Percentiles rank a stretch among this genome's conserved stretches.
Conservation (phyloP, 2,329 filamentous ascomycete species). For the Fusarium concolor region DNA sequence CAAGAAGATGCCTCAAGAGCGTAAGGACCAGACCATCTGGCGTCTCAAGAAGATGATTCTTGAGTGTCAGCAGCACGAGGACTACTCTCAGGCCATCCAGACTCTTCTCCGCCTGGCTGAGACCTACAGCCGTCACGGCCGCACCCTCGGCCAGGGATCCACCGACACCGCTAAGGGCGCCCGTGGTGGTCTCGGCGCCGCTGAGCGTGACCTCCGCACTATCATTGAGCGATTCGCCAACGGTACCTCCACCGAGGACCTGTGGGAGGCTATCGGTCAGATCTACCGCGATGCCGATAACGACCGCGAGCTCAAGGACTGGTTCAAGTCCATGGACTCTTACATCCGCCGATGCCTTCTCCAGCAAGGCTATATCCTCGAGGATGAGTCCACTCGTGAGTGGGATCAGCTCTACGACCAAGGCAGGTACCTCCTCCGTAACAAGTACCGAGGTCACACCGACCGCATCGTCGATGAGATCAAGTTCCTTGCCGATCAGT, state of each 20-base stretch:
- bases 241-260: conserved; percentile 86
- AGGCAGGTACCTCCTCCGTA: conserved; percentile 85
- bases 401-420: conserved; percentile 89
- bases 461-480: conserved; percentile 88
- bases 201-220: conserved; percentile 81
- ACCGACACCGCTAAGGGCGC: conserved; percentile 78
- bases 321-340: conserved; percentile 83
- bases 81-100: conserved; percentile 92
- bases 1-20: conserved; percentile 90
- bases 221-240: conserved; percentile 97
- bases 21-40: conserved; percentile 91
- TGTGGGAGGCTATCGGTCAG: conserved; percentile 85
- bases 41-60: conserved; percentile 97
- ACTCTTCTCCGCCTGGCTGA: conserved; percentile 87
- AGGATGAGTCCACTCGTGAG: conserved; percentile 80
- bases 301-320: conserved; percentile 86
- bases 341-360: conserved; percentile 87
- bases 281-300: conserved; percentile 89
- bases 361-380: conserved; percentile 90
- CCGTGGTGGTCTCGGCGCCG: conserved; percentile 73
- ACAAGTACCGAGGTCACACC: conserved; percentile 88
- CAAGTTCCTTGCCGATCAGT: conserved; percentile 90
- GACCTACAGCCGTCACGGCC: conserved; percentile 82
- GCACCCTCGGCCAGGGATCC: conserved; percentile 71
- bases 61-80: conserved; percentile 93